Percentiles rank a stretch among this genome's conserved stretches.
Conservation (phyloP, 768 basidiomycete genomes). For the Lyophyllum shimeji region DNA sequence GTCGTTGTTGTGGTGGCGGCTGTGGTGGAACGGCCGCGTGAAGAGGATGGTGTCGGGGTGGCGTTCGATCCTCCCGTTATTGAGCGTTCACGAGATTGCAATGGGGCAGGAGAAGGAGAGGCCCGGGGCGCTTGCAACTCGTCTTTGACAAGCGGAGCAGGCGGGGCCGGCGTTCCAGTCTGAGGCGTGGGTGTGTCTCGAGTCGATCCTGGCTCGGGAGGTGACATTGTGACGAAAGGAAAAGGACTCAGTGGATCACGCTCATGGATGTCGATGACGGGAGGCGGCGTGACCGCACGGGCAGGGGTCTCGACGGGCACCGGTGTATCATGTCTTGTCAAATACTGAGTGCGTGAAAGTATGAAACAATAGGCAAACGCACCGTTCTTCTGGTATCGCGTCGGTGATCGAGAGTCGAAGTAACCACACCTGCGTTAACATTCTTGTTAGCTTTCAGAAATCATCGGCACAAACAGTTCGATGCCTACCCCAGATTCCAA, state of each 20-base stretch:
- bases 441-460: neutral
- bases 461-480: neutral
- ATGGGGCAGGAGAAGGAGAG: constrained; percentile 3
- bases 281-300: neutral
- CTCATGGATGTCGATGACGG: neutral
- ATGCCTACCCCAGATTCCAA: constrained; percentile 16
- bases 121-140: neutral
- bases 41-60: constrained; percentile 4
- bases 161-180: neutral
- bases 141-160: neutral
- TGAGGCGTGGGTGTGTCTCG: neutral
- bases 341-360: neutral
- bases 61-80: constrained; percentile 6
- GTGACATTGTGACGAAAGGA: constrained; percentile 15
- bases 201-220: neutral
- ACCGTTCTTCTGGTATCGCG: neutral
- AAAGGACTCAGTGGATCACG: constrained; percentile 6
- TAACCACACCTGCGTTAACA: constrained; percentile 6
- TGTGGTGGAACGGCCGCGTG: constrained; percentile 16
- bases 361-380: neutral
- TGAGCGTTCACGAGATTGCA: constrained; percentile 8
- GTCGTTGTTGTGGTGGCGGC: constrained; percentile 1
- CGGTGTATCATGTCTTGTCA: neutral
- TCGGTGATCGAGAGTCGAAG: constrained; percentile 6
- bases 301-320: neutral